Percentiles rank a stretch among this genome's conserved stretches.
These are phyloP conservation scores for Huiozyma sinensis DNA, from an alignment of 805 yeast genomes.

Conservation along the genomic window DNA sequence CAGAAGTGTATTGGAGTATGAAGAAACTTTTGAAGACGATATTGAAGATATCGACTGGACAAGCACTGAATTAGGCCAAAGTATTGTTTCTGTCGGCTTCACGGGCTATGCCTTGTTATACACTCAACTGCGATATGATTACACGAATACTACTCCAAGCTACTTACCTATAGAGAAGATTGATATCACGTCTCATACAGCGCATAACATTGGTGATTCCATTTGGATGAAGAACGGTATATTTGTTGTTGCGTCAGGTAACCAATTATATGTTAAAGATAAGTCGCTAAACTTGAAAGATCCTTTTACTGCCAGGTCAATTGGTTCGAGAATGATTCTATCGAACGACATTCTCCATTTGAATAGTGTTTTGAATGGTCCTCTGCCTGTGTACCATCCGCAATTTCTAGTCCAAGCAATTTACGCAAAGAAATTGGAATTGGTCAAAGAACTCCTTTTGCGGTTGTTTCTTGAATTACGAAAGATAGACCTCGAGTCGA, in stretches of 20 bases:
- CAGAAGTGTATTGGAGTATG: constrained; percentile 56
- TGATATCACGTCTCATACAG: constrained; percentile 59
- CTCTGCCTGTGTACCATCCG: constrained; percentile 84
- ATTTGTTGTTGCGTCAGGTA: constrained; percentile 78
- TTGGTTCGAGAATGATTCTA: constrained; percentile 49
- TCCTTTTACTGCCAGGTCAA: constrained; percentile 39
- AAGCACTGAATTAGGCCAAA: constrained; percentile 49
- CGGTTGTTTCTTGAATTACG: constrained; percentile 45
- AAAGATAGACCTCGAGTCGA: constrained; percentile 36
- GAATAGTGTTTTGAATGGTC: constrained; percentile 75
- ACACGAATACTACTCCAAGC: constrained; percentile 69
- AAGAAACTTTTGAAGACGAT: constrained; percentile 30
- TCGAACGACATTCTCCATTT: constrained; percentile 51
- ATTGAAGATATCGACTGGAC: constrained; percentile 86
- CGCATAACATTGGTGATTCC: constrained; percentile 80
- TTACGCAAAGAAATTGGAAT: constrained; percentile 45
- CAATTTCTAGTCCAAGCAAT: constrained; percentile 71
- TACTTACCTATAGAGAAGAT: constrained; percentile 67
- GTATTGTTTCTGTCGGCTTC: constrained; percentile 76
- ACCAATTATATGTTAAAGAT: constrained; percentile 78
- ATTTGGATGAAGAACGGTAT: constrained; percentile 75
- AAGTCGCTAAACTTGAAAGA: constrained; percentile 49
- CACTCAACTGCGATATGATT: constrained; percentile 80
- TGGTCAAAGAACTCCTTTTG: constrained; percentile 48
- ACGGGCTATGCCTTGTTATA: constrained; percentile 50